These are phyloP conservation scores for Inosperma sp. DNA, from an alignment of 768 basidiomycete species.

Conservation along the genomic window DNA sequence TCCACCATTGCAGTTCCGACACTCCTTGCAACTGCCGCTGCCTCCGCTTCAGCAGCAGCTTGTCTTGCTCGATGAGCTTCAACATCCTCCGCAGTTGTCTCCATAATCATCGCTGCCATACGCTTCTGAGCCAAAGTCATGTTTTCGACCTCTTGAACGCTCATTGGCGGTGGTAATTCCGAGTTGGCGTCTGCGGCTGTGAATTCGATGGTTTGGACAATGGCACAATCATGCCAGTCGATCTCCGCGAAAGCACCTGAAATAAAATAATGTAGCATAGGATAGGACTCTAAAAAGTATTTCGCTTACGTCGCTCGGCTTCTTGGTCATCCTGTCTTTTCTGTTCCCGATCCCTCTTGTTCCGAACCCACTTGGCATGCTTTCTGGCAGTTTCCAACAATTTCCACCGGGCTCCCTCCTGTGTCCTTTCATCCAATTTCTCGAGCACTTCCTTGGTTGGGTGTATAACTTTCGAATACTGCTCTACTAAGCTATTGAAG, in stretches of 20 bases:
- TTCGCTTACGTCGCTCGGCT: constrained; percentile 75
- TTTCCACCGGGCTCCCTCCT: constrained; percentile 68
- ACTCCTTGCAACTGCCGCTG: constrained; percentile 71
- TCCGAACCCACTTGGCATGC: constrained; percentile 86
- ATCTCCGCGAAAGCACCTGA: constrained; percentile 92
- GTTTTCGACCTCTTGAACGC: constrained; percentile 87
- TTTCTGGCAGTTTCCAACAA: constrained; percentile 69
- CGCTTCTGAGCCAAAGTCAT: constrained; percentile 97
- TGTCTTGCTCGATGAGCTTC: constrained; percentile 77
- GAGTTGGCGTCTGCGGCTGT: constrained; percentile 86
- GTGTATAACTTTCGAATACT: constrained; percentile 87
- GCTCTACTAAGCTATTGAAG: constrained; percentile 96
- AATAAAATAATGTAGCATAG: constrained; percentile 4
- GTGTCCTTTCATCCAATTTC: constrained; percentile 59
- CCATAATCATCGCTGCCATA: constrained; percentile 98
- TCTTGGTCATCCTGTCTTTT: constrained; percentile 88
- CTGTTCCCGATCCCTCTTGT: constrained; percentile 79
- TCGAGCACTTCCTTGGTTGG: constrained; percentile 74
- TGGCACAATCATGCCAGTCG: constrained; percentile 99
- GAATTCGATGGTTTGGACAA: constrained; percentile 97
- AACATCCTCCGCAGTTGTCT: constrained; percentile 83
- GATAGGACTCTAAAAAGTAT: constrained; percentile 8
- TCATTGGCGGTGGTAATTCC: constrained; percentile 96
- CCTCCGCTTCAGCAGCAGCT: constrained; percentile 82
- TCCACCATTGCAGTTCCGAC: constrained; percentile 45